Conservation (phyloP, 169 alveolate species). For the Theileria sp. region DNA sequence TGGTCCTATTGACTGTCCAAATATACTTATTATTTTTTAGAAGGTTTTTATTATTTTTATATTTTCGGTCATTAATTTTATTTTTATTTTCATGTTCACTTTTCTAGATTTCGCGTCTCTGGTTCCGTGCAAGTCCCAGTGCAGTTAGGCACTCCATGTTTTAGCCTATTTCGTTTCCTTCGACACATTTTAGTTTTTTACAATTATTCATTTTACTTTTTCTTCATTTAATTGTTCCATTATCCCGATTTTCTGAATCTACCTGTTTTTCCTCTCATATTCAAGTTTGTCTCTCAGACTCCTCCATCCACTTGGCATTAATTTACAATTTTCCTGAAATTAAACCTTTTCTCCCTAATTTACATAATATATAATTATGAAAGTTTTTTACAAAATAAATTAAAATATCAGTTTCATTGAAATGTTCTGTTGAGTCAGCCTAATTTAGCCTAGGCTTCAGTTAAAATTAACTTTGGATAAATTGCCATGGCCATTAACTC, state of each 20-base stretch:
- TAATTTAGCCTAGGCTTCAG: constrained; percentile 38
- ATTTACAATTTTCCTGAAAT: neutral
- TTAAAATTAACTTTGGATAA: constrained; percentile 89
- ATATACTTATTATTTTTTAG: neutral
- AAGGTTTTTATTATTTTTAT: neutral
- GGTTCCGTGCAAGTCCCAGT: constrained; percentile 11
- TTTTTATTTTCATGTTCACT: neutral
- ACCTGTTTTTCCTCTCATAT: neutral
- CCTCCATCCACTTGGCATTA: neutral
- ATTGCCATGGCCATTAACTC: constrained; percentile 98
- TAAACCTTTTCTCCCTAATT: neutral
- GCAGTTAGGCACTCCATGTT: constrained; percentile 11
- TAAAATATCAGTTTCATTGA: neutral
- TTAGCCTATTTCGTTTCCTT: neutral
- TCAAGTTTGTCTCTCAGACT: neutral
- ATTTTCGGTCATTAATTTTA: neutral
- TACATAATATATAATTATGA: neutral
- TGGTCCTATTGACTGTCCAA: neutral
- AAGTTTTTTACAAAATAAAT: neutral
- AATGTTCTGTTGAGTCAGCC: neutral
- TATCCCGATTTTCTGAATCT: neutral
- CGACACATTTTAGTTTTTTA: neutral
- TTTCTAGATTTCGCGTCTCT: constrained; percentile 1
- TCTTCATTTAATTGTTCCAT: neutral
- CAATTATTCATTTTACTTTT: neutral